Evolutionary conservation across 306 rosid species (phyloP), one percentile per base, ranked within the genome.

Genomic region (Cercis canadensis): DNA sequence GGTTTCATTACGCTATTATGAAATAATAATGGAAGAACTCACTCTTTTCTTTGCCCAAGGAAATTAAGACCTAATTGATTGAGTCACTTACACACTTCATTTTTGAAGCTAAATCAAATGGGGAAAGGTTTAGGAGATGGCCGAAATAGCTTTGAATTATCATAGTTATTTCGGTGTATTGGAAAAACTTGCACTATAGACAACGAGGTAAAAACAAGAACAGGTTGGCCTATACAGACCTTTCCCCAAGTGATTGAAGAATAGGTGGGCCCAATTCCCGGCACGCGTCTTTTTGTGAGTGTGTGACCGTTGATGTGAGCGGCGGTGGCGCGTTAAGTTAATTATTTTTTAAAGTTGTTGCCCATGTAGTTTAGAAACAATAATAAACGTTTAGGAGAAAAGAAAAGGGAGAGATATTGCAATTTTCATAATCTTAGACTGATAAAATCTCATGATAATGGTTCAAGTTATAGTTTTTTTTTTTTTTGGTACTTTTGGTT

Each of bases 151-250:
- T n/a, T n/a, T n/a, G n/a, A n/a, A n/a, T n/a, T n/a, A n/a, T 24
- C 29, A 24, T n/a, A n/a, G n/a, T 24, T 24, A 24, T 24, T 24
- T 24, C 29, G 29, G 29, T 24, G 29, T 24, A 3, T 24, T 1
- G 29, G 29, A 24, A 67, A 62, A 49, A 67, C 0, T 1, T 54
- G 57, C 31, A 76, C 34, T 60, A 19, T 17, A 47, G 81, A 18
- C 29, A 24, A 24, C 2, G 3, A 24, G 29, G 29, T 3, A 3
- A 82, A 47, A 85, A 77, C 85, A 82, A 70, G 32, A 69, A 56
- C 59, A 49, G 86, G 65, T 78, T 58, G 67, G 46, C 36, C 32
- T 55, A 55, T 4, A 24, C 8, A n/a, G 55, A 39, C 24, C 61
- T 18, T 29, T 13, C 52, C 31, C 15, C 37, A 32, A 46, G 6